Base-by-base conservation (phyloP, 1,284 basidiomycete genomes). In the Ganoderma sp. region DNA sequence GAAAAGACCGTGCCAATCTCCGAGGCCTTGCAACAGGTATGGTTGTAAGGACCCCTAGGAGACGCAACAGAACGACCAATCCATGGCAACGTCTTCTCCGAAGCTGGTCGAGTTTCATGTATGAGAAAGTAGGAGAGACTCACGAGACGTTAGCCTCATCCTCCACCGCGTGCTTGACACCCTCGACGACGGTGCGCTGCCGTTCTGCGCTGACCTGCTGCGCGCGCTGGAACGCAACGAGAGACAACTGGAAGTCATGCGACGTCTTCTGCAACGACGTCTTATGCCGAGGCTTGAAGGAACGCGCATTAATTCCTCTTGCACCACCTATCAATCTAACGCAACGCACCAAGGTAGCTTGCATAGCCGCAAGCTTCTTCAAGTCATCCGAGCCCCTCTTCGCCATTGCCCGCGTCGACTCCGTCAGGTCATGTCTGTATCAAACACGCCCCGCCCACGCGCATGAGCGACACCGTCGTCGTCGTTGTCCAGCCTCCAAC, bases 361-460 rank as follows among this genome's bases (percentile, higher is more conserved):
- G 91, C 73, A 94, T 83, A 2, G 85, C 81, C 4, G 93, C 90
- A 1, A 97, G 84, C 72, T 88, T 90, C 88, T 98, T 98, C 78
- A 99, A 81, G 76, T 98, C 96, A 59, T 94, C 93, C 0, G 95
- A 96, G 6, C 94, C 93, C 68, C 95, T 91, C 82, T 98, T 99
- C 48, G 95, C 92, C 88, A 99, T 96, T 12, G 92, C 91, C 60
- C 97, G 88, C 52, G 97, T 99, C 42, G 95, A 90, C 77, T 99
- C 97, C 1, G 95, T 97, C 67, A 99, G 83, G 80, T 98, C 96
- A 83, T 93, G 91, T 54, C 91, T 89, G 67, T 32, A 45, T 42
- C 19, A 22, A 43, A 10, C 6, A n/a, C 22, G 28, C 8, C 28
- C 32, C 34, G 43, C 19, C 22, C 22, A 14, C 22, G 22, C 12